Evolutionary conservation across 1,284 basidiomycete genomes (phyloP).

Genomic region (Porodaedalea pini): DNA sequence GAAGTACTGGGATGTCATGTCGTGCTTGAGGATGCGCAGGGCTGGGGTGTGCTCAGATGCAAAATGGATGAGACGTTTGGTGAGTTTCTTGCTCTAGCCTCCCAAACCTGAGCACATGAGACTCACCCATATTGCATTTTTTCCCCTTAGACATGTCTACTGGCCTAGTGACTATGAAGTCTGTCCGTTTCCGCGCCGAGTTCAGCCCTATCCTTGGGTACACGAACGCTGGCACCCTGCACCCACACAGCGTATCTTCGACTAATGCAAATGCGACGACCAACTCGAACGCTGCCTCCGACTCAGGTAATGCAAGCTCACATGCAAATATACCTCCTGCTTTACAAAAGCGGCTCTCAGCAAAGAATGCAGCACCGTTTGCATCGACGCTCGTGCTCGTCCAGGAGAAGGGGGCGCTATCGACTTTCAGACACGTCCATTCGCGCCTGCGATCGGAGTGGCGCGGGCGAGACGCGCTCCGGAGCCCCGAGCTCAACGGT

Average conservation of each 20-base stretch:
- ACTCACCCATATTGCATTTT: slow-evolving; percentile 26
- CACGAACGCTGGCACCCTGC: slow-evolving; percentile 6
- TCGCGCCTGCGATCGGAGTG: slow-evolving; percentile 67
- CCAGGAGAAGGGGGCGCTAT: slow-evolving; percentile 85
- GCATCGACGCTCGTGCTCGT: slow-evolving; percentile 59
- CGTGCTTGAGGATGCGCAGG: slow-evolving; percentile 22
- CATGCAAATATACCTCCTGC: slow-evolving; percentile 12
- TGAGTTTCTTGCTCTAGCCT: slow-evolving; percentile 19
- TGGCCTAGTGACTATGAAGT: slow-evolving; percentile 46
- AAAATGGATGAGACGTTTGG: slow-evolving; percentile 54
- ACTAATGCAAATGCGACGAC: slow-evolving; percentile 30
- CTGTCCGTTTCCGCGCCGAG: slow-evolving; percentile 61
- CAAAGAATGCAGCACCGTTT: slow-evolving; percentile 23
- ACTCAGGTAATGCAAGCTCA: neutral
- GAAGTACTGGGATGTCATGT: slow-evolving; percentile 63
- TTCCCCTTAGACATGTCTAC: slow-evolving; percentile 36
- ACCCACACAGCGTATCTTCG: slow-evolving; percentile 22
- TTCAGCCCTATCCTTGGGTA: slow-evolving; percentile 35
- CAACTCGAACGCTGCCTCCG: neutral
- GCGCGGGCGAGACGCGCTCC: slow-evolving; percentile 29
- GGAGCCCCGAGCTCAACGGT: slow-evolving; percentile 9
- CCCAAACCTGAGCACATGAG: neutral
- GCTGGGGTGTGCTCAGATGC: slow-evolving; percentile 20
- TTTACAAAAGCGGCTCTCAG: slow-evolving; percentile 7
- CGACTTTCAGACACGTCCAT: slow-evolving; percentile 76